Evolutionary conservation across 2,329 filamentous ascomycete genomes (phyloP), one percentile per base, ranked within the genome.

Genomic region (Fusarium verrucosum): DNA sequence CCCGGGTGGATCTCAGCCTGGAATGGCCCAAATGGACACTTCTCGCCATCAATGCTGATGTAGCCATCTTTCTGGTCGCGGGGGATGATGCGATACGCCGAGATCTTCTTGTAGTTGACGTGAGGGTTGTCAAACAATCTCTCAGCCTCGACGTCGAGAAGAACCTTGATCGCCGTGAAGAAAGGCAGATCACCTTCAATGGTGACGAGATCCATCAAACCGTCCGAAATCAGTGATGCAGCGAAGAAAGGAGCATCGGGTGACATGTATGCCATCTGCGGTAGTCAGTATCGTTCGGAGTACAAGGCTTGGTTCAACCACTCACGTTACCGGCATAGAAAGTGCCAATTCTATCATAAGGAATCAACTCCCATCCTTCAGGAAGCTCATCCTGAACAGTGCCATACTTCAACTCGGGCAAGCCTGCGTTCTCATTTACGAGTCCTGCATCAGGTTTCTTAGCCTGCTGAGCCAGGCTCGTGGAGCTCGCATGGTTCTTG

Each of bases 41-140:
- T 85, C 78, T 99, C 95, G 33, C 95, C 95, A 73, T 98, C 95
- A 66, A 99, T 92, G 75, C 92, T 96, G 74, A 99, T 96, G 75
- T 91, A 95, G 3, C 94, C 94, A 62, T 89, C 84, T 35, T 85
- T 80, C 70, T 89, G 84, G 62, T 89, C 79, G 50, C 86, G 87
- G 0, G 95, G 95, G 5, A 89, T 89, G 63, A 99, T 89, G 37
- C 95, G 86, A 74, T 95, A 97, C 1, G 90, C 95, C n/a, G 85
- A 84, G 5, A 97, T 85, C 76, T 99, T 99, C 70, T 89, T 86
- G 76, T 97, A 94, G 26, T 84, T 83, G 13, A 97, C 90, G 35
- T 91, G 84, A 0, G 87, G 84, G 73, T 91, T 87, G 73, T 96
- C 91, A 69, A 97, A 96, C 67, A 96, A 89, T 5, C 85, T 86